These are phyloP conservation scores for Lyophyllum shimeji DNA, from an alignment of 768 basidiomycete species.

Conservation along the genomic window DNA sequence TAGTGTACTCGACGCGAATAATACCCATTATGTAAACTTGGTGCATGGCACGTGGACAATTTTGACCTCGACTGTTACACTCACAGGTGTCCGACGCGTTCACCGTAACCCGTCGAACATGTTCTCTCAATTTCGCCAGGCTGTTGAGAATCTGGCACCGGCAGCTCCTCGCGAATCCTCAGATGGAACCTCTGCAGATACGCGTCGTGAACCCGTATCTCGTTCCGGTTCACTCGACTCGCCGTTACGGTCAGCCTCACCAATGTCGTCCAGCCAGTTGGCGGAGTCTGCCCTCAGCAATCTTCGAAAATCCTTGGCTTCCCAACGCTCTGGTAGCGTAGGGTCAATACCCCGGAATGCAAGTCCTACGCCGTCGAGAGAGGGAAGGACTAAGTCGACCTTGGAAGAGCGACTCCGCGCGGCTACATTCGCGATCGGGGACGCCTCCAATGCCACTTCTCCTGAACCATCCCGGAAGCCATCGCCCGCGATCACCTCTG, in stretches of 20 bases:
- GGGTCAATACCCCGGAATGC: conserved; percentile 19
- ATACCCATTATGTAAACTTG: background rate
- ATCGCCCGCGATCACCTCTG: conserved; percentile 35
- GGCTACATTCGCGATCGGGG: conserved; percentile 55
- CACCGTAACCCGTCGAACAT: conserved; percentile 33
- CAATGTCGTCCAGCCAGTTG: conserved; percentile 49
- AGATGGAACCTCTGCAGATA: conserved; percentile 23
- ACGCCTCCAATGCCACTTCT: conserved; percentile 45
- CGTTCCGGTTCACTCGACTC: conserved; percentile 38
- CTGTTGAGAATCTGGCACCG: conserved; percentile 68
- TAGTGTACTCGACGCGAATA: background rate
- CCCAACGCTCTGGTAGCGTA: conserved; percentile 50
- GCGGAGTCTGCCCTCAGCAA: conserved; percentile 62
- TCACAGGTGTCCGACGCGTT: too few relatives aligned
- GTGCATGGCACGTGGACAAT: background rate
- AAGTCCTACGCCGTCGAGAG: conserved; percentile 16
- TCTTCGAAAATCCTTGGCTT: conserved; percentile 61
- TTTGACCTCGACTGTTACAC: background rate
- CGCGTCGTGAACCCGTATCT: conserved; percentile 20
- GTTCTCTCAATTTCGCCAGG: conserved; percentile 75
- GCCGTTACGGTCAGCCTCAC: conserved; percentile 26
- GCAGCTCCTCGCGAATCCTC: conserved; percentile 37
- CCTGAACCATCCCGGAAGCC: conserved; percentile 38
- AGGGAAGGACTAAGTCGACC: conserved; percentile 45
- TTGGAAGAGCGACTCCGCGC: conserved; percentile 80